These are phyloP conservation scores for Trypanosoma vivax DNA, from an alignment of 208 protist species.

Conservation along the genomic window DNA sequence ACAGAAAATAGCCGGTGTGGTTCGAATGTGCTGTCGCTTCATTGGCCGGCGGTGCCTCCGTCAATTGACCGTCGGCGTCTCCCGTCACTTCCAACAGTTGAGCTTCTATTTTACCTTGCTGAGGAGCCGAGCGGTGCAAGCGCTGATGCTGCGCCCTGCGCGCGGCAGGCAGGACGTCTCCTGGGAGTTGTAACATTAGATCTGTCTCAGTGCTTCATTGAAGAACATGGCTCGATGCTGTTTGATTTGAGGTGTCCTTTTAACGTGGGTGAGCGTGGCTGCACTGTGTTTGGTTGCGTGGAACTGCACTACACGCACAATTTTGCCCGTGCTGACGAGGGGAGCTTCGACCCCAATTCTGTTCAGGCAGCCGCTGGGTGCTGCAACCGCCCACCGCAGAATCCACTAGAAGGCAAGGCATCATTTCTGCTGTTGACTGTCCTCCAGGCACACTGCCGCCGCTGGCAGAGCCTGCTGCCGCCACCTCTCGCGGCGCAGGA, in stretches of 20 bases:
- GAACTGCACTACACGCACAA: conserved; percentile 44
- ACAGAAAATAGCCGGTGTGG: too few species aligned
- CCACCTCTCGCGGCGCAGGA: background rate
- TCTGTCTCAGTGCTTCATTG: conserved; percentile 11
- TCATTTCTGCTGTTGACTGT: conserved; percentile 1
- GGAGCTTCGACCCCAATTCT: too few species aligned
- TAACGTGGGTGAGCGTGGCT: background rate
- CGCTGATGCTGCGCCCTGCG: background rate
- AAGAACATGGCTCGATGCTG: background rate
- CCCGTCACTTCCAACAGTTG: conserved; percentile 15
- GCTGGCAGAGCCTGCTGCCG: background rate
- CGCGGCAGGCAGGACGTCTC: background rate
- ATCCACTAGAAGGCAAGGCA: background rate
- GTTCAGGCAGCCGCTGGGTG: too few species aligned
- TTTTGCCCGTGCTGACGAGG: conserved; percentile 12
- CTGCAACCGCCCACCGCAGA: too few species aligned
- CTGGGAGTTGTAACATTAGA: conserved; percentile 11
- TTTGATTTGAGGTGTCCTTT: conserved; percentile 14
- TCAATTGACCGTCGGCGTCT: background rate
- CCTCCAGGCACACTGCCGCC: background rate
- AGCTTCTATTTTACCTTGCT: conserved; percentile 12
- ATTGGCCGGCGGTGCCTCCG: conserved; percentile 21
- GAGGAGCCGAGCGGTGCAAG: background rate
- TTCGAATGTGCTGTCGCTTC: conserved; percentile 8
- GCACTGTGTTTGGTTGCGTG: conserved; percentile 23